Percentiles rank a stretch among this genome's conserved stretches.
Evolutionary conservation across 2,329 filamentous ascomycete species (phyloP).

Genomic region (Arthrinium phaeospermum): DNA sequence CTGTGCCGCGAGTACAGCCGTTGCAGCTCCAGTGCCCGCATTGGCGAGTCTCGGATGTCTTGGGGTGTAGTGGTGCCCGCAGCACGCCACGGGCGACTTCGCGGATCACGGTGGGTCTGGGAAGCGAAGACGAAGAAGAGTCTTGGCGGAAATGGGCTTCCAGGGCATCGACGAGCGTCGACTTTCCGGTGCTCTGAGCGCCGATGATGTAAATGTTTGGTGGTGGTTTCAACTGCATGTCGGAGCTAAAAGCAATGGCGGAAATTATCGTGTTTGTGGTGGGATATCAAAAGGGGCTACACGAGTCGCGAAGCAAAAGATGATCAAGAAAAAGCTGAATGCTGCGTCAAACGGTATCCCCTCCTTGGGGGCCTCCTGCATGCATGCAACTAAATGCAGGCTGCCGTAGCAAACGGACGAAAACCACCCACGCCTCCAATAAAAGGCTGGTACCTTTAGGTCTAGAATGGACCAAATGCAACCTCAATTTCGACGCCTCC

Average conservation of each 20-base stretch:
- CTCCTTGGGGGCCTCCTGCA: background rate
- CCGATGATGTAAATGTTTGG: constrained; percentile 48
- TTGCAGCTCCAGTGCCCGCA: constrained; percentile 41
- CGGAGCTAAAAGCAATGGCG: background rate
- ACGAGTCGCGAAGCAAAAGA: background rate
- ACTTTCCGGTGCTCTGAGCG: constrained; percentile 52
- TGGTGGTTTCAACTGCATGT: background rate
- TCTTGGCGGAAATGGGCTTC: constrained; percentile 29
- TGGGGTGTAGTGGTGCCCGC: constrained; percentile 36
- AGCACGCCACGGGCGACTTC: constrained; percentile 47
- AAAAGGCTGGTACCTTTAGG: background rate
- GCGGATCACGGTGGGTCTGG: constrained; percentile 35
- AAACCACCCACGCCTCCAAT: background rate
- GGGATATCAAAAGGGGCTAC: background rate
- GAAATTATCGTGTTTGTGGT: background rate
- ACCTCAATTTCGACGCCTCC: background rate
- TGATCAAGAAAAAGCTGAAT: background rate
- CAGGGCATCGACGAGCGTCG: constrained; percentile 46
- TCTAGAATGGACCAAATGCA: background rate
- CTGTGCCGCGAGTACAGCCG: constrained; percentile 44
- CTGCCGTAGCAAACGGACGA: background rate
- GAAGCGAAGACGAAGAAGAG: background rate
- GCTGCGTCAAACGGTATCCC: background rate
- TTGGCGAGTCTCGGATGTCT: constrained; percentile 39
- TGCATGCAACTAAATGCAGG: too few relatives aligned